Base-by-base conservation (phyloP, 2,329 filamentous ascomycete genomes). In the Fusarium denticulatum region DNA sequence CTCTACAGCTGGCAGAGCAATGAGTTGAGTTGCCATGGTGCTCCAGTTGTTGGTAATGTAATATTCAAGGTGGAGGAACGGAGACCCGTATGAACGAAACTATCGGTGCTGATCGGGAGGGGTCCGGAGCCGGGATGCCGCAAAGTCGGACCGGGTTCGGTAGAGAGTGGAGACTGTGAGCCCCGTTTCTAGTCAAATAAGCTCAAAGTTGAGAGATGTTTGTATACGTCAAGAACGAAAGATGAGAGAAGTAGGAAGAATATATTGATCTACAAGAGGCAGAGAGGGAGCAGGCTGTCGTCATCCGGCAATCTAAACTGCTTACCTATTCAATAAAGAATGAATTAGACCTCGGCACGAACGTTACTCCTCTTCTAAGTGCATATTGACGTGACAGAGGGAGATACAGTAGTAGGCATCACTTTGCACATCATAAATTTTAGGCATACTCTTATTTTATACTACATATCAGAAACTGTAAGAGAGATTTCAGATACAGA, bases 1-100 rank as follows among this genome's bases (percentile, higher is more conserved):
- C 82, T 96, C 91, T 57, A 97, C 89, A 69, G 92, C 90, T 9
- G 91, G 91, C 20, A 98, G 87, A 24, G 87, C 81, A 34, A 89
- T 87, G 12, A 95, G 86, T 71, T 88, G 86, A 40, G 86, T 83
- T 64, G 89, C 86, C 91, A 93, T 94, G 34, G 73, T 43, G 37
- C 36, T 34, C n/a, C 12, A 45, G n/a, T 43, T 30, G 52, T 32
- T 45, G 40, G 13, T 45, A 36, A 24, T 53, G 13, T 45, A 40
- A 32, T 47, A 39, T 34, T 22, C 32, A 46, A 24, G 26, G 42
- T 32, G 28, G 37, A 28, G 28, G 37, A 28, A 26, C 34, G 10
- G 15, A 30, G 37, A 40, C 32, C 60, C 45, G 39, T 36, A 34
- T 16, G 40, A 30, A 52, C n/a, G 22, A 46, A 30, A 18, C 34